Base-by-base conservation (phyloP, 2,329 filamentous ascomycete species). In the Pyricularia pennisetigena region DNA sequence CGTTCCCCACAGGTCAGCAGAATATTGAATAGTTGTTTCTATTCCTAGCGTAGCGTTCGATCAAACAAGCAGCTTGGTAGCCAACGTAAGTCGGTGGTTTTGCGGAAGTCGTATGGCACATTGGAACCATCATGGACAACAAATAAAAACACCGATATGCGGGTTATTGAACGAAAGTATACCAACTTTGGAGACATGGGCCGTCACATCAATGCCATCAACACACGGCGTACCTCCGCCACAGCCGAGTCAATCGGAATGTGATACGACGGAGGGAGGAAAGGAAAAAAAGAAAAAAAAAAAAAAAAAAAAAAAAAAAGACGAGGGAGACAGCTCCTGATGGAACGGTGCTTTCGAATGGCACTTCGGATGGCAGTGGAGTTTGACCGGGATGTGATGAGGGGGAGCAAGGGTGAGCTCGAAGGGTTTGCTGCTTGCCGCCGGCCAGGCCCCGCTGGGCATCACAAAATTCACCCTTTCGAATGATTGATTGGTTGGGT, bases 391-490 rank as follows among this genome's bases (percentile, higher is more conserved):
- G 35, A 29, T 62, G 59, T 62, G 59, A 62, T 28, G 59, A 62
- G 59, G 24, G 59, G 57, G 26, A 54, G 20, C 41, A 54, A 54
- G 41, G 41, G 41, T n/a, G 20, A 54, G 41, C 41, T 54, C 41
- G 24, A 62, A 62, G 28, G 24, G 59, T 29, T 61, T 62, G n/a
- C 24, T 35, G 64, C 64, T 66, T 66, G 41, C 64, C 64, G 64
- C 64, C 64, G 32, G 49, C 30, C 16, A n/a, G n/a, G 63, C 30
- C 64, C 41, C 32, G 35, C 64, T 16, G 12, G 64, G 7, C 16
- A 66, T 66, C 64, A 54, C 64, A 28, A n/a, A 62, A 12, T 29
- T 26, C 24, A 16, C 12, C 24, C 9, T 54, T 28, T 14, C 12
- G n/a, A 35, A 12, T 7, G 3, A 35, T 8, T 66, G 64, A 66